Conservation (phyloP, 148 eudicot genomes). For the Suaeda aralocaspica region DNA sequence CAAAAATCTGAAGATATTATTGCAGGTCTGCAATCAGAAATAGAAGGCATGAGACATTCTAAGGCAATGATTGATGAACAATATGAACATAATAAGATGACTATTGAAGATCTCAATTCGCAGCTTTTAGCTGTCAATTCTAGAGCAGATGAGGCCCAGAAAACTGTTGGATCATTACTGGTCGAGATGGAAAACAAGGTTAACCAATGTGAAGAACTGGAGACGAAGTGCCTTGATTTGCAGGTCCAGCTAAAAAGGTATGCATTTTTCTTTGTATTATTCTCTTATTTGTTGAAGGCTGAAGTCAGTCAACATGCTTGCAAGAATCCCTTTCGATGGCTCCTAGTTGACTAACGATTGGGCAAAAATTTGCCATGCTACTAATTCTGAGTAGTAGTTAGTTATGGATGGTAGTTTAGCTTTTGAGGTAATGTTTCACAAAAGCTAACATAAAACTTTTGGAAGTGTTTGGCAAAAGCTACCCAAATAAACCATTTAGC, state of each 20-base stretch:
- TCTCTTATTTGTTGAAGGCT: background rate
- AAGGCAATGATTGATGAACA: constrained; percentile 34
- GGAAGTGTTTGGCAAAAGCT: too few species aligned
- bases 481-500: too few species aligned
- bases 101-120: constrained; percentile 42
- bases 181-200: constrained; percentile 37
- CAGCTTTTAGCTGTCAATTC: constrained; percentile 38
- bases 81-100: constrained; percentile 35
- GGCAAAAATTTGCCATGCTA: too few species aligned
- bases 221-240: constrained; percentile 40
- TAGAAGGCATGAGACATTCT: constrained; percentile 33
- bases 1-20: constrained; percentile 35
- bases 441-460: too few species aligned
- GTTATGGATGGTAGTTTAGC: too few species aligned
- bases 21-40: constrained; percentile 35
- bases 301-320: background rate
- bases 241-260: constrained; percentile 61
- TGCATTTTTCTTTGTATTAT: background rate
- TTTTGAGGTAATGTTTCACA: too few species aligned
- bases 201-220: constrained; percentile 38
- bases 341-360: too few species aligned
- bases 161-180: constrained; percentile 35
- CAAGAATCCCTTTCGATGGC: background rate
- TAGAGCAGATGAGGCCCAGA: constrained; percentile 36
- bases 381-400: too few species aligned